phyloP scores from a whole-genome alignment of 2,329 filamentous ascomycete genomes.

The Aspergillus fijiensis region DNA sequence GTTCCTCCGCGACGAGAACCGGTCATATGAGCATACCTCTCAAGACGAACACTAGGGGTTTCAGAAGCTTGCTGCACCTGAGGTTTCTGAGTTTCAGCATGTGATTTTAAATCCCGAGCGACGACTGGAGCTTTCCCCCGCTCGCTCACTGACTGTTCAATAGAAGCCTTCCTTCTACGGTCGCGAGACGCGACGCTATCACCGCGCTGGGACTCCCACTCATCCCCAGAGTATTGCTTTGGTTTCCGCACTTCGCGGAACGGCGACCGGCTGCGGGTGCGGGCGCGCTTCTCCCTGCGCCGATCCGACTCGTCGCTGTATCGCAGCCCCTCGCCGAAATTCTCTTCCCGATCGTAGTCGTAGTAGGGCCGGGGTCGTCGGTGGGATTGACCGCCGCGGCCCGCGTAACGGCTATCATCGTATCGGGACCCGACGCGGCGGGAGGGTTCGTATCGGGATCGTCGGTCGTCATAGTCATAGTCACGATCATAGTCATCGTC shows the following conservation, averaged over 20 bases:
- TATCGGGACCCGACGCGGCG: slow-evolving; percentile 38
- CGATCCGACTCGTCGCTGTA: slow-evolving; percentile 53
- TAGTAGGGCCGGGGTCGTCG: slow-evolving; percentile 47
- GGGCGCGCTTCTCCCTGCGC: slow-evolving; percentile 55
- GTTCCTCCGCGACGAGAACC: not conserved
- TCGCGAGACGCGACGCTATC: slow-evolving; percentile 29
- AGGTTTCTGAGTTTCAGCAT: slow-evolving; percentile 68
- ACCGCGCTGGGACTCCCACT: slow-evolving; percentile 29
- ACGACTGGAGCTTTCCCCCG: slow-evolving; percentile 60
- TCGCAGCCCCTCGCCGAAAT: slow-evolving; percentile 40
- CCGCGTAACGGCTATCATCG: slow-evolving; percentile 35
- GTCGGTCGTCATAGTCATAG: slow-evolving; percentile 26
- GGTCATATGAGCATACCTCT: slow-evolving; percentile 42
- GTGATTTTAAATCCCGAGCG: slow-evolving; percentile 59
- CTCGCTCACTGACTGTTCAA: slow-evolving; percentile 64
- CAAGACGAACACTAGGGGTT: slow-evolving; percentile 32
- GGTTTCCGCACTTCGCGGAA: slow-evolving; percentile 41
- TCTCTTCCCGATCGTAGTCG: slow-evolving; percentile 52
- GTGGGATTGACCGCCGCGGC: slow-evolving; percentile 42
- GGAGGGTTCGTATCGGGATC: slow-evolving; percentile 31
- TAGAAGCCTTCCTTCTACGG: slow-evolving; percentile 50
- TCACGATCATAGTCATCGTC: slow-evolving; percentile 38
- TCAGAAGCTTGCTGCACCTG: slow-evolving; percentile 54
- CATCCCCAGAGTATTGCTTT: slow-evolving; percentile 40
- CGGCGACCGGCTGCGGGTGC: slow-evolving; percentile 55